phyloP scores from a whole-genome alignment of 805 yeast genomes.

The Metschnikowia arizonensis region DNA sequence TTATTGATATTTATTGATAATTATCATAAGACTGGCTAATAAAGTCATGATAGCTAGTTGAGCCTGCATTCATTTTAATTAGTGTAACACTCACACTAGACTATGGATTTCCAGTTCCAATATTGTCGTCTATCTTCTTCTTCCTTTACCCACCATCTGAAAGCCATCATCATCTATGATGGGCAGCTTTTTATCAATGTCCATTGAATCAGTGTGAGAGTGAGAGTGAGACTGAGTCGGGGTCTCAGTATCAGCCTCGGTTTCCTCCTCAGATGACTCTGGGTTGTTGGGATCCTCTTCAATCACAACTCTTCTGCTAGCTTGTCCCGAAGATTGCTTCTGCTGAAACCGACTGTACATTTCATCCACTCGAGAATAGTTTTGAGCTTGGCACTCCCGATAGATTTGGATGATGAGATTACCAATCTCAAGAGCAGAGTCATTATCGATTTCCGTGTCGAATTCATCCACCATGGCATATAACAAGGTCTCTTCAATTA shows the following conservation, averaged over 20 bases:
- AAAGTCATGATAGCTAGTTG: no score
- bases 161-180: conserved; percentile 93
- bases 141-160: conserved; percentile 75
- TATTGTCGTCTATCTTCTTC: conserved; percentile 16
- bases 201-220: conserved; percentile 27
- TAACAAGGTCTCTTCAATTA: conserved; percentile 78
- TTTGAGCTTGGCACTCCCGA: conserved; percentile 52
- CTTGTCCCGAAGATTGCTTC: conserved; percentile 39
- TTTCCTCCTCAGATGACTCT: conserved; percentile 41
- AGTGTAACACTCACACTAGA: no score
- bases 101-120: no score
- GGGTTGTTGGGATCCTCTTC: conserved; percentile 63
- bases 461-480: conserved; percentile 95
- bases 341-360: conserved; percentile 57
- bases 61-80: no score
- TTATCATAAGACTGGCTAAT: no score
- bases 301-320: conserved; percentile 40
- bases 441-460: conserved; percentile 84
- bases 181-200: conserved; percentile 23
- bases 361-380: conserved; percentile 54
- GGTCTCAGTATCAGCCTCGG: no score
- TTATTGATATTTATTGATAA: no score
- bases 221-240: no score
- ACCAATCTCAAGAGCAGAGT: conserved; percentile 74
- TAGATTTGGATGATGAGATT: conserved; percentile 61